Evolutionary conservation across 139 green algal genomes (phyloP), one percentile per base, ranked within the genome.

Genomic region (Trebouxia sp.): DNA sequence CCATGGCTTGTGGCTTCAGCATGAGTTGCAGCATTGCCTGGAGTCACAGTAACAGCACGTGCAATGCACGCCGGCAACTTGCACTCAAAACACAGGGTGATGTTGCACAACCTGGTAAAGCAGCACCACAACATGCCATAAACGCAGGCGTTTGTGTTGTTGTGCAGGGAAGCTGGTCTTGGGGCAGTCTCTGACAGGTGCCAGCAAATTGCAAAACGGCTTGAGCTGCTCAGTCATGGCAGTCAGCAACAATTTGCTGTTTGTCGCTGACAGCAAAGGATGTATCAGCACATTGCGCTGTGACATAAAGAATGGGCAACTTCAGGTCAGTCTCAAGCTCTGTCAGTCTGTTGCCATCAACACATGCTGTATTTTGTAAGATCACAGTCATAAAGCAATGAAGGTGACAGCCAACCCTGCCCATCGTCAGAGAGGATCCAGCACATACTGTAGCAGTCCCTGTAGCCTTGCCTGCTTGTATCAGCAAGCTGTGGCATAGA

Each of bases 241-340:
- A n/a, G 72, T 47, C 74, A 84, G 47, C 53, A 80, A 79, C 48
- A 81, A 75, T 28, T 35, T 65, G 1, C 50, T 87, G 43, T 87
- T 76, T 75, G 56, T 81, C 22, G 83, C 70, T 26, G 83, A 87
- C 67, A 62, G 43, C 22, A 35, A 9, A 28, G 83, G 79, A 26
- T 41, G 56, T 56, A 51, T 83, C 2, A 20, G 69, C 65, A 76
- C 41, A 22, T 45, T 78, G 26, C 78, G 78, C 32, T 76, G 66
- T 24, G 67, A 75, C 32, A 76, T 83, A 45, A 75, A 75, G 26
- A 56, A 66, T 12, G 65, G 78, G 2, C 51, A 37, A 10, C 78
- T 78, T 11, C 56, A 75, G 55, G 55, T 43, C 11, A 75, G 42
- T 42, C 22, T 22, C 15, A n/a, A 10, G 14, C 56, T 17, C 22